Evolutionary conservation across 495 filamentous ascomycete genomes (phyloP).

Genomic region (Penicillium herquei): DNA sequence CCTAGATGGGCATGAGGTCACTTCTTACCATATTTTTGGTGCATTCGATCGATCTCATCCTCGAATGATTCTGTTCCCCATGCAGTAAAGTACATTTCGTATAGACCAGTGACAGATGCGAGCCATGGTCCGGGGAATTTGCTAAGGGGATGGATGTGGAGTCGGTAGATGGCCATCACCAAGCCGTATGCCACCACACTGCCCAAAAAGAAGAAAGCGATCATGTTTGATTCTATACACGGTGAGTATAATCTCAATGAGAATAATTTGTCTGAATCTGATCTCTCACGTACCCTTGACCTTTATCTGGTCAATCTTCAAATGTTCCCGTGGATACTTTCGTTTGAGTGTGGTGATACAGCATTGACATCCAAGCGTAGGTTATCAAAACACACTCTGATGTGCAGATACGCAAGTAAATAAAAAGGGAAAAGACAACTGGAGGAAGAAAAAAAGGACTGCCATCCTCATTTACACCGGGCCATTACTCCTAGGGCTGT

Average conservation of each 20-base stretch:
- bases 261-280: too few species aligned
- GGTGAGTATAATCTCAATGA: too few species aligned
- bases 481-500: conserved; percentile 1
- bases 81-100: conserved; percentile 50
- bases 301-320: neutral
- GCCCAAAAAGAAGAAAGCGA: conserved; percentile 22
- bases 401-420: neutral
- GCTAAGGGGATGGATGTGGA: conserved; percentile 38
- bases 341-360: neutral
- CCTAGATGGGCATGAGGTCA: neutral
- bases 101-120: conserved; percentile 41
- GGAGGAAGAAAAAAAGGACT: neutral
- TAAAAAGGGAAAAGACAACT: neutral
- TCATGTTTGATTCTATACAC: conserved; percentile 8
- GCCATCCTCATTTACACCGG: too few species aligned
- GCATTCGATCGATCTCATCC: conserved; percentile 41
- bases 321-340: neutral
- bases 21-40: conserved; percentile 36
- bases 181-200: conserved; percentile 24
- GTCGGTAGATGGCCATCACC: conserved; percentile 29
- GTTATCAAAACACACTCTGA: neutral
- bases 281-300: too few species aligned
- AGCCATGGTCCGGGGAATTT: conserved; percentile 47
- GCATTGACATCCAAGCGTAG: neutral
- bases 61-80: conserved; percentile 38